A percentile compares a stretch with the other conserved stretches of the same genome.
These are phyloP conservation scores for Pichia sp. DNA, from an alignment of 1,139 yeast species.

Conservation along the genomic window DNA sequence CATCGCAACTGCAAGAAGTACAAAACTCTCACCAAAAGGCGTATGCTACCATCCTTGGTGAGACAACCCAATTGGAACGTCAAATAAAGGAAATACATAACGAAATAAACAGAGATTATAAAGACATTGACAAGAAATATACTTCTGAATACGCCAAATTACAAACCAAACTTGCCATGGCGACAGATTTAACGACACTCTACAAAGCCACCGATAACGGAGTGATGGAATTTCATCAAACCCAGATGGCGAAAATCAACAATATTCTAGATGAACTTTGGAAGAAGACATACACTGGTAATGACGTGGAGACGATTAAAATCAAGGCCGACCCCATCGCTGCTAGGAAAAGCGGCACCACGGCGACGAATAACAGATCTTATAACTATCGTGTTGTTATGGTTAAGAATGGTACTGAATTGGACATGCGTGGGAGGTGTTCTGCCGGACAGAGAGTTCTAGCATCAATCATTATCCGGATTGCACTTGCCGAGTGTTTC, in stretches of 20 bases:
- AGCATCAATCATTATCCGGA: constrained; percentile 83
- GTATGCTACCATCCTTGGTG: constrained; percentile 78
- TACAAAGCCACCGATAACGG: constrained; percentile 86
- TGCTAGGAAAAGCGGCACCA: constrained; percentile 31
- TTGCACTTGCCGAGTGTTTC: constrained; percentile 93
- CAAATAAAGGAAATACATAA: constrained; percentile 50
- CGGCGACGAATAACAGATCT: constrained; percentile 51
- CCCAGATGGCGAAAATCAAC: constrained; percentile 92
- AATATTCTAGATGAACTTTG: constrained; percentile 82
- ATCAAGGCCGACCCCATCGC: constrained; percentile 62
- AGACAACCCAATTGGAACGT: constrained; percentile 72
- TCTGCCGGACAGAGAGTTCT: constrained; percentile 97
- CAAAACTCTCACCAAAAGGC: constrained; percentile 56
- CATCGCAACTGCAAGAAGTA: constrained; percentile 45
- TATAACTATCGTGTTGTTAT: constrained; percentile 93
- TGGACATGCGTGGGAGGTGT: constrained; percentile 98
- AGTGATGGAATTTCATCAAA: constrained; percentile 85
- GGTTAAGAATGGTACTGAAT: constrained; percentile 85
- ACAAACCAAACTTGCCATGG: constrained; percentile 72
- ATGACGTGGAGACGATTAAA: constrained; percentile 88
- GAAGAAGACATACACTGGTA: constrained; percentile 91
- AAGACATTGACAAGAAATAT: constrained; percentile 55
- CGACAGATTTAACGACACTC: constrained; percentile 77
- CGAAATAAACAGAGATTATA: constrained; percentile 67
- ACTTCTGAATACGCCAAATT: constrained; percentile 68